Base-by-base conservation (phyloP, 2,329 filamentous ascomycete genomes). In the Lecanicillium sp. region DNA sequence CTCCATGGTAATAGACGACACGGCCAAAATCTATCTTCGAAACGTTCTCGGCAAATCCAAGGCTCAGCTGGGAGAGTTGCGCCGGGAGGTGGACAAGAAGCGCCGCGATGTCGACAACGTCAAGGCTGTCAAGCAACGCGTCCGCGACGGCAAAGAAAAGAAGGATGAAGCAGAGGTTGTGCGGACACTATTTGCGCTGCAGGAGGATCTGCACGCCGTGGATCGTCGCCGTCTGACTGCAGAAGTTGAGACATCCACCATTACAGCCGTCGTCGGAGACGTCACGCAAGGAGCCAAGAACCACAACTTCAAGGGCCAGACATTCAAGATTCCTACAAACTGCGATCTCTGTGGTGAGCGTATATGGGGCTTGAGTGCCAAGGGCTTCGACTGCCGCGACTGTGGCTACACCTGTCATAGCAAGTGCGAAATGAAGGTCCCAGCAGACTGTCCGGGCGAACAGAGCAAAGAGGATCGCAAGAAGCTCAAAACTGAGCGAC, bases 371-470 rank as follows among this genome's bases (percentile, higher is more conserved):
- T 62, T 98, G 29, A 94, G 87, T 20, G 90, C 92, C 28, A 98
- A 98, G 63, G 92, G 92, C 0, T 94, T 95, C 55, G 89, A 94
- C 57, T 98, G 92, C 55, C 78, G 84, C 50, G 90, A 96, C 59
- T 98, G 92, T 54, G 92, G 94, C 25, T 98, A 95, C 63, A 95
- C 89, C 2, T 98, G 92, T 56, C 92, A 98, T 63, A 94, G 82
- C 68, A 98, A 98, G 65, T 98, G 92, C 59, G 87, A 98, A 66
- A 92, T 98, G 83, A 98, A 96, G 63, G 92, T 96, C 0, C 88
- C 92, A 1, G 85, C 92, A 7, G 86, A 95, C 56, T 98, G 92
- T 55, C 92, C 92, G 0, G 92, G 92, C 35, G 92, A 96, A 55
- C 79, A 92, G 56, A 82, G 73, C 46, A 98, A 96, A 62, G 92